A percentile compares a stretch with the other conserved stretches of the same genome.
Evolutionary conservation across 129 eudicot species (phyloP).

Genomic region (Centaurea solstitialis): DNA sequence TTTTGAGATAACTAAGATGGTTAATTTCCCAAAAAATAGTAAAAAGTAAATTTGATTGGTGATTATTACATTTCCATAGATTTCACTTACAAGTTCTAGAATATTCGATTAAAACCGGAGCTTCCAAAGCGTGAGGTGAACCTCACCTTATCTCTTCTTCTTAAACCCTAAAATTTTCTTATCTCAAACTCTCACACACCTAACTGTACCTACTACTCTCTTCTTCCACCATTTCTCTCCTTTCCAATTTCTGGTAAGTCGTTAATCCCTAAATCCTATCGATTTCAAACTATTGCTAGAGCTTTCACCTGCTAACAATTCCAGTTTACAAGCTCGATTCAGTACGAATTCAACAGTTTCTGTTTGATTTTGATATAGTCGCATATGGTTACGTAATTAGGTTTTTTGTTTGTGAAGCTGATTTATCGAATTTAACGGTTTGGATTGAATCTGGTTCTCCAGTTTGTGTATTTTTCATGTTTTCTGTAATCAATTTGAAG

Average conservation of each 20-base stretch:
- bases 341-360: background rate
- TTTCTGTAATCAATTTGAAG: background rate
- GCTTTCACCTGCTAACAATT: background rate
- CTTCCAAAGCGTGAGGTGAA: slow-evolving; percentile 20
- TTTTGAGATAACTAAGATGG: no score
- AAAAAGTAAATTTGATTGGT: no score
- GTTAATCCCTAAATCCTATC: background rate
- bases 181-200: slow-evolving; percentile 31
- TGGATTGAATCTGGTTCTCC: slow-evolving; percentile 4
- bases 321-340: slow-evolving; percentile 3
- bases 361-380: background rate
- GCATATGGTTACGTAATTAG: background rate
- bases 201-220: slow-evolving; percentile 22
- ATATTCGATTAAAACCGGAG: background rate
- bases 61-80: no score
- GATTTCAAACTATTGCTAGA: background rate
- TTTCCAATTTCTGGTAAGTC: slow-evolving; percentile 6
- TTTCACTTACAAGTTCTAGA: background rate
- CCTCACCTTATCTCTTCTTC: slow-evolving; percentile 45
- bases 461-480: background rate
- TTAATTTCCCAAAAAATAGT: no score
- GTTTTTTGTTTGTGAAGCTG: background rate
- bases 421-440: background rate
- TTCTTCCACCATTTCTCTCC: slow-evolving; percentile 10
- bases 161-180: slow-evolving; percentile 45